phyloP scores from a whole-genome alignment of 148 eudicot genomes.

The Amaranthus hypochondriacus region DNA sequence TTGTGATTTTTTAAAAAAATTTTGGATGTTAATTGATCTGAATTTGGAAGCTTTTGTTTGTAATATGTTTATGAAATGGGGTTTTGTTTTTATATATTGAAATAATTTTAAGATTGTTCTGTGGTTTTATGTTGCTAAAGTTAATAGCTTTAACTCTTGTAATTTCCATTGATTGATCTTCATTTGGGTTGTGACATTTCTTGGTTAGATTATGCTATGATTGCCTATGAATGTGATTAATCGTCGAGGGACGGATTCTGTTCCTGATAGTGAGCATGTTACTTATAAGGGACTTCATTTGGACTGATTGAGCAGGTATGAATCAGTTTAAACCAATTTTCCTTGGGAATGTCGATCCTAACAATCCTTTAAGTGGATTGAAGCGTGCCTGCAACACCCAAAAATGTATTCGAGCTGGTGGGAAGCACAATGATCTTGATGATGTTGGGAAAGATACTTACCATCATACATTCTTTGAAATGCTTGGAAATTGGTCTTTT shows the following conservation, averaged over 20 bases:
- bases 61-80: neutral
- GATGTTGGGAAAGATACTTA: constrained; percentile 99
- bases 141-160: too few species aligned
- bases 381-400: constrained; percentile 97
- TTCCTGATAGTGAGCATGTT: neutral
- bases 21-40: neutral
- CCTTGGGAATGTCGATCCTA: constrained; percentile 86
- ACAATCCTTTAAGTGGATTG: constrained; percentile 61
- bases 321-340: constrained; percentile 96
- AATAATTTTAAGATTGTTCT: too few species aligned
- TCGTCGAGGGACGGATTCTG: too few species aligned
- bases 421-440: constrained; percentile 96
- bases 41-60: neutral
- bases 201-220: too few species aligned
- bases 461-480: constrained; percentile 96
- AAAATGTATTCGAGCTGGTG: constrained; percentile 97
- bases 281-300: neutral
- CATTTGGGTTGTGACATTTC: too few species aligned
- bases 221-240: too few species aligned
- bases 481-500: constrained; percentile 99
- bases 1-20: too few species aligned
- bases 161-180: too few species aligned
- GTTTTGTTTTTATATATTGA: neutral
- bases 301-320: constrained; percentile 58
- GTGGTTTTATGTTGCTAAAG: neutral